Evolutionary conservation across 179 eudicot genomes (phyloP), one percentile per base, ranked within the genome.

Genomic region (Pouteria campechiana): DNA sequence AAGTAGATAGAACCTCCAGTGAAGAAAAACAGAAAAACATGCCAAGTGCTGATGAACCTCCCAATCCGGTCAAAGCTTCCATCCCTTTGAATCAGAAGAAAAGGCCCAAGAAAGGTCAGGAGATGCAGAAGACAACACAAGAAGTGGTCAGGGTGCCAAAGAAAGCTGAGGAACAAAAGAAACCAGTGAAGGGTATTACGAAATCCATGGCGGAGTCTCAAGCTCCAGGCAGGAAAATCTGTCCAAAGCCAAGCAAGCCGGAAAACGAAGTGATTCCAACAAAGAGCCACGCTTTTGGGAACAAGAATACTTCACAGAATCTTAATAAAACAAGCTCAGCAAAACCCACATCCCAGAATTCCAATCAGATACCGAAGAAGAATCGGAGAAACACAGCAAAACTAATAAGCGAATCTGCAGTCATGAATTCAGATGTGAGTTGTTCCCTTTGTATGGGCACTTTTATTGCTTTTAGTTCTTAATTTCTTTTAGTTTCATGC

Each of bases 381-480:
- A 69, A 43, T 13, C 41, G 38, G 42, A 61, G 52, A 16, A 45
- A 37, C 13, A 17, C 17, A 28, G 51, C 30, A 14, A 70, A 54
- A 43, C 35, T 38, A 14, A 50, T 39, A 17, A 21, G 15, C 17
- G 45, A 46, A 37, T 18, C 50, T 10, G 30, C 67, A 11, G 43
- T 54, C 2, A 40, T 44, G 33, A 23, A 44, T 37, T 20, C 50
- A 36, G 31, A 11, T 18, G 84, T 77, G 34, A 73, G 84, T 70
- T 15, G 27, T 14, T n/a, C 27, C 17, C 1, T 37, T 15, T 25
- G 25, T 27, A 12, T 24, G 19, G 24, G n/a, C n/a, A 21, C 28
- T 46, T 34, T 3, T 22, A 4, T 13, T 37, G 27, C 27, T 19
- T 29, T 44, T 6, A 5, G 28, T 44, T 44, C 10, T 15, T 17